A percentile compares a stretch with the other conserved stretches of the same genome.
Evolutionary conservation across 371 early-diverging fungal genomes (phyloP).

Genomic region (Fennellomyces sp.): DNA sequence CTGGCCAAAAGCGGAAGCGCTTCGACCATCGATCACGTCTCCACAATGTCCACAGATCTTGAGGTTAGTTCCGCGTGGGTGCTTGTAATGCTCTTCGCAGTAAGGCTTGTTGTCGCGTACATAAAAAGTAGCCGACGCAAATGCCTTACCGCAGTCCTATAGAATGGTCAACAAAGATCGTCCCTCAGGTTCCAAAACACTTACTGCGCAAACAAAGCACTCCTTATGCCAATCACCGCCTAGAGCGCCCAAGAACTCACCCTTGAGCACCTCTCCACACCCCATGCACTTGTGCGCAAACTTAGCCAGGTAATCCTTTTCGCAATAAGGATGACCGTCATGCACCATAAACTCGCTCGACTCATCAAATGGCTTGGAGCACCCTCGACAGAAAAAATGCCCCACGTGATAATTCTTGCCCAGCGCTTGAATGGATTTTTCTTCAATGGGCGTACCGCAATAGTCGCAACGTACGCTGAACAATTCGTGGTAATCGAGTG

Average conservation of each 20-base stretch:
- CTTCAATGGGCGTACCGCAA: conserved; percentile 68
- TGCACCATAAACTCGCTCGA: conserved; percentile 66
- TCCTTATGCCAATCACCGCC: conserved; percentile 70
- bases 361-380: conserved; percentile 65
- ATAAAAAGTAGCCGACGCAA: conserved; percentile 50
- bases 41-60: conserved; percentile 36
- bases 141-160: conserved; percentile 59
- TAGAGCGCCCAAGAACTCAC: conserved; percentile 62
- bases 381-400: conserved; percentile 81
- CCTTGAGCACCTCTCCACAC: conserved; percentile 64
- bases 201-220: conserved; percentile 75
- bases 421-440: conserved; percentile 65
- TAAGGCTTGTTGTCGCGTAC: conserved; percentile 59
- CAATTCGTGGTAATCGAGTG: conserved; percentile 64
- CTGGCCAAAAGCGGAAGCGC: conserved; percentile 47
- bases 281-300: conserved; percentile 69
- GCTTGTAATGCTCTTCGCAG: conserved; percentile 65
- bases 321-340: conserved; percentile 77
- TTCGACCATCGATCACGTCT: conserved; percentile 50
- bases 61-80: conserved; percentile 11
- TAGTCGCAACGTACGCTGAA: conserved; percentile 70
- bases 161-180: not conserved
- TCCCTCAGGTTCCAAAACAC: too few relatives aligned
- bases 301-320: conserved; percentile 64
- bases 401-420: conserved; percentile 74